These are phyloP conservation scores for Penicillium crustosum DNA, from an alignment of 2,329 filamentous ascomycete species.

Conservation along the genomic window DNA sequence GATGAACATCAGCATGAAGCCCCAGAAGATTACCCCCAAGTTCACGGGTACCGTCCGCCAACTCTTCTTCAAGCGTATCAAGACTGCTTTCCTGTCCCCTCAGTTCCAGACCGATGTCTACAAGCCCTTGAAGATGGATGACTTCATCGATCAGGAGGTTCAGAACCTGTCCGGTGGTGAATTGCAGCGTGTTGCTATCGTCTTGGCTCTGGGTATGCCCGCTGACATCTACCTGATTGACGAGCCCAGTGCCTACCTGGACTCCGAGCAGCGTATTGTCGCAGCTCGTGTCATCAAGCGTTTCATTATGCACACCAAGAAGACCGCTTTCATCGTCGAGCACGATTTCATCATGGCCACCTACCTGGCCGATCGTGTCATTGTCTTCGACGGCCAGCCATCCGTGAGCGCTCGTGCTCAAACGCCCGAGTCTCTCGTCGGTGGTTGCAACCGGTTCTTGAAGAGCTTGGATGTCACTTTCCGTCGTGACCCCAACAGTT, in stretches of 20 bases:
- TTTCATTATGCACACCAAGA: slow-evolving; percentile 99
- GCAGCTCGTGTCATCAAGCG: slow-evolving; percentile 97
- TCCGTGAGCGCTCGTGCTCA: slow-evolving; percentile 87
- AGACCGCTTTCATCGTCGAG: slow-evolving; percentile 98
- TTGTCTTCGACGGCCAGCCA: slow-evolving; percentile 95
- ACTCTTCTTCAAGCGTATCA: slow-evolving; percentile 99
- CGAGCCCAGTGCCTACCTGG: slow-evolving; percentile 94
- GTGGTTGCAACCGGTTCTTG: slow-evolving; percentile 94
- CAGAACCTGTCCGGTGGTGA: slow-evolving; percentile 99
- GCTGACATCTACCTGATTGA: slow-evolving; percentile 99
- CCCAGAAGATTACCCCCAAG: slow-evolving; percentile 98
- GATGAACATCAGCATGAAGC: slow-evolving; percentile 99
- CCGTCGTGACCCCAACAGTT: slow-evolving; percentile 95
- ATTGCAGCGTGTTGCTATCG: slow-evolving; percentile 97
- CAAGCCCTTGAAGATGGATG: slow-evolving; percentile 97
- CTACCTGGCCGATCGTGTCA: slow-evolving; percentile 85
- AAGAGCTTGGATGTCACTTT: slow-evolving; percentile 98
- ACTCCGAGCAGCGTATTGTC: slow-evolving; percentile 98
- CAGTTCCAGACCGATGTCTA: slow-evolving; percentile 99
- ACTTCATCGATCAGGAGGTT: slow-evolving; percentile 99
- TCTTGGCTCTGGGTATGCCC: slow-evolving; percentile 90
- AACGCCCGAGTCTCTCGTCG: slow-evolving; percentile 84
- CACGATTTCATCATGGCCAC: slow-evolving; percentile 99
- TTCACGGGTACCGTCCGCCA: slow-evolving; percentile 96
- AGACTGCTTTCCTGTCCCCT: slow-evolving; percentile 89